Base-by-base conservation (phyloP, 2,329 filamentous ascomycete species). In the Aspergillus pseudoterreus region DNA sequence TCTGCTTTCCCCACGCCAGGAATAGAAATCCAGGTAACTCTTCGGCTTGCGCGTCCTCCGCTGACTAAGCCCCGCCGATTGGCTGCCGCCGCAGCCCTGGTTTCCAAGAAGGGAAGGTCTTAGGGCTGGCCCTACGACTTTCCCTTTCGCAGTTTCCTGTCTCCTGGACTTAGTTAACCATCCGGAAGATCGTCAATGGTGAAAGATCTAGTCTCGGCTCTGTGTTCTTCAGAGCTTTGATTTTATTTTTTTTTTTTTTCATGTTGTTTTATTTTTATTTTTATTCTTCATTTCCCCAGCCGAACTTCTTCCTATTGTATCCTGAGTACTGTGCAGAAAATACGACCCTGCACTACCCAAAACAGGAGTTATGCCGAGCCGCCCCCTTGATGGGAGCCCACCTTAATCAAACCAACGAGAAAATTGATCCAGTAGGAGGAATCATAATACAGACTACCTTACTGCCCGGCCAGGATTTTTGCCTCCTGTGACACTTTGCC, bases 11-110 rank as follows among this genome's bases (percentile, higher is more conserved):
- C 54, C 54, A 49, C 48, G 43, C 54, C 57, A 55, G 52, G 54
- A 61, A 61, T 60, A 62, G 57, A 59, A 54, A 55, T 50, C 50
- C n/a, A 19, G 32, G 14, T 11, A 50, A 53, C 27, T 30, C 27
- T 30, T 30, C 48, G 57, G 66, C 53, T 69, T 69, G 65, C 66
- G 66, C 63, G 66, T 65, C 66, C 63, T 62, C 41, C 46, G 57
- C 53, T 68, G 60, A 67, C 51, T 68, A 61, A 68, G 61, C 63
- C 4, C 15, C 1, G 35, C 10, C 10, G 32, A 39, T 33, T 43
- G 39, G 27, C 39, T 38, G 35, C 5, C 8, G 15, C 2, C 3
- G 14, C 8, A n/a, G 15, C 10, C 35, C 35, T 38, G 17, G 14
- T 38, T 4, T 38, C 35, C 6, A 6, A 11, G 35, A 17, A n/a